Base-by-base conservation (phyloP, 164 flowering plant genomes). In the Malania oleifera region DNA sequence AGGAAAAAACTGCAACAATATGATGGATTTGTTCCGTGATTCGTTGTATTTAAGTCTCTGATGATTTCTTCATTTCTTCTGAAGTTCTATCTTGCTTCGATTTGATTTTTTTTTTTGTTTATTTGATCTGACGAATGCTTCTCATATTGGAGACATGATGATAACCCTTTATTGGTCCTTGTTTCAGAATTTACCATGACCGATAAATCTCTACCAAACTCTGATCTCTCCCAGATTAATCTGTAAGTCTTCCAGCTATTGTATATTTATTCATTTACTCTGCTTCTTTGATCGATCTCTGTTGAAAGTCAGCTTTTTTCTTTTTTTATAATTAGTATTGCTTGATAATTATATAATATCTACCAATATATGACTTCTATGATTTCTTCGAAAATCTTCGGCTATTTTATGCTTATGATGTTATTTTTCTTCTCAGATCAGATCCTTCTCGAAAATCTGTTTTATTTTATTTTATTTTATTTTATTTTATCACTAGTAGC, bases 31-130 rank as follows among this genome's bases (percentile, higher is more conserved):
- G 34, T 47, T 40, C 65, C 59, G 35, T 66, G 74, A 70, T 70
- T 70, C 61, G 3, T 70, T 12, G 74, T 70, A 65, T 70, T 70
- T 70, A 70, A 70, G 74, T 70, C 74, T 70, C 74, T 70, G 74
- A 70, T 70, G 74, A 56, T 65, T 57, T 6, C 12, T 43, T 29
- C 57, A 52, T 53, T 47, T 20, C 18, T 31, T 20, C n/a, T n/a
- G n/a, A n/a, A n/a, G n/a, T n/a, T n/a, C n/a, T n/a, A n/a, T n/a
- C n/a, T n/a, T 3, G 13, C 17, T 39, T 39, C 15, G 0, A 20
- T 26, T 45, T 60, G 4, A 17, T 18, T 48, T 47, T 47, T 40
- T 54, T 24, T 53, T 56, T 31, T 56, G 28, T 56, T 28, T 8
- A 31, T 49, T n/a, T n/a, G n/a, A n/a, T n/a, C n/a, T n/a, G n/a